Percentiles rank a stretch among this genome's conserved stretches.
These are phyloP conservation scores for Fusarium aywerte DNA, from an alignment of 2,329 filamentous ascomycete genomes.

Conservation along the genomic window DNA sequence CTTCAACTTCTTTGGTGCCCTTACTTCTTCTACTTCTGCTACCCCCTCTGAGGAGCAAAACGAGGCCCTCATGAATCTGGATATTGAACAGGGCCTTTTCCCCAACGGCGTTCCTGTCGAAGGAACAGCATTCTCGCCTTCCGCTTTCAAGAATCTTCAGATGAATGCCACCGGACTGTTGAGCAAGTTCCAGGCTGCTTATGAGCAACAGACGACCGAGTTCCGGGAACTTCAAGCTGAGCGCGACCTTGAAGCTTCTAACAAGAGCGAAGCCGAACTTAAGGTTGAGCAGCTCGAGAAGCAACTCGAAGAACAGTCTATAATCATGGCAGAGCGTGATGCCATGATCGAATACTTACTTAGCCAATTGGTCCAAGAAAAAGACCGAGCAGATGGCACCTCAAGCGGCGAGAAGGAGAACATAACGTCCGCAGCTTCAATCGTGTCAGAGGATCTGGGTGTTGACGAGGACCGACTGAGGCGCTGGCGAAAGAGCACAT, in stretches of 20 bases:
- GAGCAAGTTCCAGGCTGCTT: conserved; percentile 67
- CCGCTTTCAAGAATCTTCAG: conserved; percentile 70
- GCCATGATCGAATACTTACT: conserved; percentile 60
- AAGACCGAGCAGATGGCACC: conserved; percentile 56
- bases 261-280: conserved; percentile 65
- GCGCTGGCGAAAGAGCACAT: conserved; percentile 57
- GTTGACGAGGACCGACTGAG: conserved; percentile 62
- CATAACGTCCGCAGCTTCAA: conserved; percentile 53
- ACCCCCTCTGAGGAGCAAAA: conserved; percentile 49
- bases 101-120: conserved; percentile 56
- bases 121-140: conserved; percentile 65
- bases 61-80: conserved; percentile 66
- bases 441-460: conserved; percentile 63
- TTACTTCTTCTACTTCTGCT: conserved; percentile 56
- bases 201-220: conserved; percentile 63
- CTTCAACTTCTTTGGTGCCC: conserved; percentile 59
- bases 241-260: conserved; percentile 64
- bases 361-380: conserved; percentile 64
- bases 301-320: conserved; percentile 70
- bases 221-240: conserved; percentile 64
- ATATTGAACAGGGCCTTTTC: conserved; percentile 66
- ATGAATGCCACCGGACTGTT: conserved; percentile 66
- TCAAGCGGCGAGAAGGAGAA: conserved; percentile 45
- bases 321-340: conserved; percentile 65
- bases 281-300: conserved; percentile 65